Evolutionary conservation across 1,284 basidiomycete genomes (phyloP).

Genomic region (Microbotryum scabiosae): DNA sequence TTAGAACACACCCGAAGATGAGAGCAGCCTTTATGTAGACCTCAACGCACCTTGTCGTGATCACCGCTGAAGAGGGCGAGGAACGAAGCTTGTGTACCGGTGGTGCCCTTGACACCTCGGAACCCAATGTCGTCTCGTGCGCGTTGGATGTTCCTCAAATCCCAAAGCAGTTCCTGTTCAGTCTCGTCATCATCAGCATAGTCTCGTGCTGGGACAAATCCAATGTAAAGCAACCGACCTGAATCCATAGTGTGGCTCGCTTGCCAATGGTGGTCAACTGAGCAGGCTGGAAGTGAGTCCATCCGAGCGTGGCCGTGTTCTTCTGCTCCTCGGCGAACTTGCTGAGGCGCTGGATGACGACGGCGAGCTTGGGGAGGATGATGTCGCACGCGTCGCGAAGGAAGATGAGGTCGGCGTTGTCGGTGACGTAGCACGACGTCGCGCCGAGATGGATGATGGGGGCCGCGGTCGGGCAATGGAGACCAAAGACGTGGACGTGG

Average conservation of each 20-base stretch:
- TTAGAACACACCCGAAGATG: too few relatives aligned
- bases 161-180: constrained; percentile 85
- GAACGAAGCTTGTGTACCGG: constrained; percentile 96
- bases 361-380: constrained; percentile 75
- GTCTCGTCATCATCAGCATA: neutral
- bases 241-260: constrained; percentile 94
- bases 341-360: constrained; percentile 81
- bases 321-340: constrained; percentile 57
- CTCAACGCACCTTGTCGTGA: constrained; percentile 72
- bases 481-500: constrained; percentile 95
- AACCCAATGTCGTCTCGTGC: constrained; percentile 92
- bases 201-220: too few relatives aligned
- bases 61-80: constrained; percentile 89
- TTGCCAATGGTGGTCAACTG: constrained; percentile 99
- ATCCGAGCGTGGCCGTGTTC: constrained; percentile 57
- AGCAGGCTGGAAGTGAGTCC: constrained; percentile 98
- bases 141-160: constrained; percentile 84
- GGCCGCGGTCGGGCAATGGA: constrained; percentile 81
- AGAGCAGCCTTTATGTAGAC: too few relatives aligned
- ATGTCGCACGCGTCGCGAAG: constrained; percentile 77
- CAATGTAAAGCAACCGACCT: constrained; percentile 47
- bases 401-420: constrained; percentile 98
- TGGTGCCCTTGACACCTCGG: constrained; percentile 97
- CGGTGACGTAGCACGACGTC: constrained; percentile 97
- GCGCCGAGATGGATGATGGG: constrained; percentile 97